phyloP scores from a whole-genome alignment of 2,329 filamentous ascomycete genomes.

The Colletotrichum lupini region DNA sequence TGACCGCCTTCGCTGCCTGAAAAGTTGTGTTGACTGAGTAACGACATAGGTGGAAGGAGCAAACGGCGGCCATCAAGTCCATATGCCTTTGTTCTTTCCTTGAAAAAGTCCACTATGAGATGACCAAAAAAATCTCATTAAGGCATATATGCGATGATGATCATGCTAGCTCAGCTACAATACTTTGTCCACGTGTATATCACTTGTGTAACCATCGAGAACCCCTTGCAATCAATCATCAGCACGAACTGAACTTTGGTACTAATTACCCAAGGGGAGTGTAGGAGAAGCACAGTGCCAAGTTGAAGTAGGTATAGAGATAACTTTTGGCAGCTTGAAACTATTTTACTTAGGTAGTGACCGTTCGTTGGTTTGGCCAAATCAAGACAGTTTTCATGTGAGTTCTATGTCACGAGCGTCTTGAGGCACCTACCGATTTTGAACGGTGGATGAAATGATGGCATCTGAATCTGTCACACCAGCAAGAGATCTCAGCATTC shows the following conservation, averaged over 20 bases:
- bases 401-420: too few relatives aligned
- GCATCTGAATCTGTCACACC: background rate
- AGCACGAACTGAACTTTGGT: background rate
- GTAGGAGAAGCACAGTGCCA: background rate
- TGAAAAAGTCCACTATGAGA: background rate
- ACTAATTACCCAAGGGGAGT: background rate
- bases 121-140: background rate
- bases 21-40: background rate
- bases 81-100: background rate
- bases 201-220: background rate
- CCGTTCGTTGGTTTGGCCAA: too few relatives aligned
- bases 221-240: background rate
- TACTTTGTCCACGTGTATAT: background rate
- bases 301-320: background rate
- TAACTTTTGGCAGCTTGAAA: background rate
- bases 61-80: background rate
- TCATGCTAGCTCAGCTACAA: background rate
- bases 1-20: background rate
- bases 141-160: too few relatives aligned
- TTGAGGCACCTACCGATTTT: background rate
- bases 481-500: too few relatives aligned
- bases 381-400: too few relatives aligned
- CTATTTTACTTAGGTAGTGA: too few relatives aligned
- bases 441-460: background rate
- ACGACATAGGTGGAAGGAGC: background rate